Evolutionary conservation across 2,329 filamentous ascomycete species (phyloP), one percentile per base, ranked within the genome.

Genomic region (Cytospora chrysosperma): DNA sequence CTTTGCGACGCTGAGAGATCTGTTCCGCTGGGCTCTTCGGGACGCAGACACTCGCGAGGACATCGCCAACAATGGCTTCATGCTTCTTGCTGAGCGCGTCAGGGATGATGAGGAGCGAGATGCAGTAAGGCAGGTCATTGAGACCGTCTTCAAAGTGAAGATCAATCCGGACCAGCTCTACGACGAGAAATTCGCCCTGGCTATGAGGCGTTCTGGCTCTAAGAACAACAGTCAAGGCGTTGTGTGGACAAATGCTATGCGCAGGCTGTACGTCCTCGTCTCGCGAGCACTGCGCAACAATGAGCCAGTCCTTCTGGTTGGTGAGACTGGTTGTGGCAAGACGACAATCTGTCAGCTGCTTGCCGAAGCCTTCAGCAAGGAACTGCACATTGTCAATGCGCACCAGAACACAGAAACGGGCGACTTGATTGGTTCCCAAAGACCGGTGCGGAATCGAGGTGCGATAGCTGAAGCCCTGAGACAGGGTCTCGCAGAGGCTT

Each of bases 391-490:
- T 69, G 89, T 99, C 71, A 99, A 99, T 73, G 95, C 96, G 3
- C 96, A 99, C 75, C 94, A 98, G 69, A 99, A 99, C 68, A 93
- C 95, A 0, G 96, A 99, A 75, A 98, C 96, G 0, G 94, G 95
- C 19, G 95, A 99, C 75, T 82, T 99, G 13, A 98, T 99, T 68
- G 95, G 95, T 68, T 95, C 95, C 3, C 95, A 99, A 75, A 82
- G 95, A 65, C 95, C 95, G 4, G 86, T 98, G 26, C 85, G 96
- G 67, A 98, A 98, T 73, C 86, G 93, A 50, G 86, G 88, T 17
- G 86, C 86, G 1, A 86, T 96, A 37, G 78, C 91, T 40, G 85
- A 89, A 30, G 75, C 85, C 1, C 78, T 98, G 32, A 79, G 81
- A 34, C 74, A 81, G n/a, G 87, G 90, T 70, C 75, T 97, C 30